Base-by-base conservation (phyloP, 1,284 basidiomycete genomes). In the Austropuccinia psidii region DNA sequence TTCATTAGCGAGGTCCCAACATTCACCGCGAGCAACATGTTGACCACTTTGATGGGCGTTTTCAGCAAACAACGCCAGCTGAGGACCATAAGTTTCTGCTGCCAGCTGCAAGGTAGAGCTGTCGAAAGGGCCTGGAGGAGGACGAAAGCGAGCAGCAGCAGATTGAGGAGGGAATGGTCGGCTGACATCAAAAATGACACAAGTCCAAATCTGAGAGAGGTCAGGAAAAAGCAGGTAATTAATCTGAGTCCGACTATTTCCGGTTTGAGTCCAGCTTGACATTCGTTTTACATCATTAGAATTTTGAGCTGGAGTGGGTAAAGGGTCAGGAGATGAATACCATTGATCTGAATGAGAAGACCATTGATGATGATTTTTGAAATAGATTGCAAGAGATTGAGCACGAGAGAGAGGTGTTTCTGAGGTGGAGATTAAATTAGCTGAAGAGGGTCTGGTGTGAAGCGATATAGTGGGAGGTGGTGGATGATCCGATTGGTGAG, bases 1-100 rank as follows among this genome's bases (percentile, higher is more conserved):
- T 78, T 86, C 83, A 75, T 81, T 79, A 17, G 85, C 86, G 41
- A 87, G 78, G 79, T 86, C 85, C 86, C 86, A 87, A 78, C 85
- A 87, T 76, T 86, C 85, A 29, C 86, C 86, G 9, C 84, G 81
- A 17, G 80, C 85, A 74, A 85, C 84, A 66, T 82, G 83, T 74
- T 80, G 76, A 2, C 84, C 83, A 0, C 82, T 79, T 0, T 80
- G 83, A 54, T 82, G 81, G 76, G 83, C 86, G 52, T 81, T 78
- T 78, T 85, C 83, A 29, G 84, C 85, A 76, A 83, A 86, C 17
- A 77, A 78, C 0, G 84, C 85, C 54, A 86, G 80, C 0, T 81
- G 82, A 73, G 84, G 83, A 41, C 85, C 85, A 76, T 86, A 86
- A 49, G 80, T 82, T 78, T 84, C 82, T 76, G 82, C 80, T 4